Evolutionary conservation across 495 filamentous ascomycete species (phyloP), one percentile per base, ranked within the genome.

Genomic region (Cercophora samala): DNA sequence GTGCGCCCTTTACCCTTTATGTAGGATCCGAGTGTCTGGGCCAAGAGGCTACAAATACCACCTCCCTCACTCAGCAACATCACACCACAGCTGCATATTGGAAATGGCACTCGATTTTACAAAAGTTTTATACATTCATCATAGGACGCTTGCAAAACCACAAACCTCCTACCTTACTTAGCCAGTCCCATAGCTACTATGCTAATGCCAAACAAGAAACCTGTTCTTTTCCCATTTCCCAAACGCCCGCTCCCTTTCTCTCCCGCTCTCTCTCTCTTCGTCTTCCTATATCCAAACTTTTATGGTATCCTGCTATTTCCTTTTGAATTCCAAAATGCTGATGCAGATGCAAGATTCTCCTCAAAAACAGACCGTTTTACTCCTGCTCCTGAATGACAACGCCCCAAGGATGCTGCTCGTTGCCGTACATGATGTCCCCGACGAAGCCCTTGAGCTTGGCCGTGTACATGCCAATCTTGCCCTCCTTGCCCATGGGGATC

Each of bases 371-470:
- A 53, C 26, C 66, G 66, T 46, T 22, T 32, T 67, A 58, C 65
- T 67, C 17, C 69, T 83, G 74, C 74, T 91, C 86, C 60, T 90
- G 82, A 61, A 97, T 85, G 24, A 91, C 84, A 66, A 92, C 83
- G 24, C 86, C 87, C 93, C 93, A 97, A 61, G 90, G 86, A 71
- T 96, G 90, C 62, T 87, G 75, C 74, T 88, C 89, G 70, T 87
- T 89, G 62, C 93, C 93, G 76, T 87, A 97, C 91, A 95, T 96
- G 76, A 97, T 94, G 54, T 88, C 86, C 74, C 79, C 80, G 64
- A 97, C 80, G 91, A 91, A 95, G 2, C 76, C 78, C 84, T 94
- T 96, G 76, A 96, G 78, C 73, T 85, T 78, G 54, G 80, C 76
- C 3, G 91, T 88, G 76, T 92, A 92, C 1, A 66, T 64, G 22